Conservation (phyloP, 257 asterid species). For the Echium plantagineum region DNA sequence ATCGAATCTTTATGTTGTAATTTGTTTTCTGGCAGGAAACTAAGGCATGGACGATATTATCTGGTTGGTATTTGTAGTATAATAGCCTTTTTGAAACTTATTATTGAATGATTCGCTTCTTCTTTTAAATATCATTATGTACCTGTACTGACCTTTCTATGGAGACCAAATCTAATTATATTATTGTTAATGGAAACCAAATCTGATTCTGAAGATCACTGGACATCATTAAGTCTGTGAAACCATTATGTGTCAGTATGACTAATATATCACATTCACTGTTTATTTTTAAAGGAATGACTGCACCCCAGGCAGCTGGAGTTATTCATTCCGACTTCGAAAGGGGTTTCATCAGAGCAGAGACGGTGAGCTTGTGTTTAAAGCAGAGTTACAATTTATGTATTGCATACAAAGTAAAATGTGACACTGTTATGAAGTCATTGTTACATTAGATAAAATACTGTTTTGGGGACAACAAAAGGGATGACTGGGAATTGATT, state of each 20-base stretch:
- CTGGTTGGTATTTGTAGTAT: constrained; percentile 31
- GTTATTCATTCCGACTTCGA: constrained; percentile 96
- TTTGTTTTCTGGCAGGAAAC: constrained; percentile 55
- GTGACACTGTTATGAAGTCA: not conserved
- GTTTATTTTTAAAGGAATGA: constrained; percentile 52
- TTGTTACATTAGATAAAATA: not conserved
- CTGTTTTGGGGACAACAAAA: not conserved
- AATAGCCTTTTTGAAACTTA: not conserved
- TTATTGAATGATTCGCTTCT: not conserved
- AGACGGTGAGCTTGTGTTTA: constrained; percentile 53
- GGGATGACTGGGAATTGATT: not conserved
- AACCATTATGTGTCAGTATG: not conserved
- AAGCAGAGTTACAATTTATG: not conserved
- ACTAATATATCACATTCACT: not conserved
- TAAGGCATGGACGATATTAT: constrained; percentile 88
- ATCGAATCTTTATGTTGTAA: not conserved
- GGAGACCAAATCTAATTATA: no score
- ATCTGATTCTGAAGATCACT: no score
- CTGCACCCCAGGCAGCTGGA: constrained; percentile 99
- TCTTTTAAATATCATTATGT: no score
- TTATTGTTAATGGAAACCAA: no score
- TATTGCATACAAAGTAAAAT: not conserved
- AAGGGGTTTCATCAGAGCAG: constrained; percentile 97
- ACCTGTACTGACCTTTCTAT: no score
- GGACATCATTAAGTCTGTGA: not conserved